phyloP scores from a whole-genome alignment of 2,329 filamentous ascomycete genomes.

The Epichloe uncinata region DNA sequence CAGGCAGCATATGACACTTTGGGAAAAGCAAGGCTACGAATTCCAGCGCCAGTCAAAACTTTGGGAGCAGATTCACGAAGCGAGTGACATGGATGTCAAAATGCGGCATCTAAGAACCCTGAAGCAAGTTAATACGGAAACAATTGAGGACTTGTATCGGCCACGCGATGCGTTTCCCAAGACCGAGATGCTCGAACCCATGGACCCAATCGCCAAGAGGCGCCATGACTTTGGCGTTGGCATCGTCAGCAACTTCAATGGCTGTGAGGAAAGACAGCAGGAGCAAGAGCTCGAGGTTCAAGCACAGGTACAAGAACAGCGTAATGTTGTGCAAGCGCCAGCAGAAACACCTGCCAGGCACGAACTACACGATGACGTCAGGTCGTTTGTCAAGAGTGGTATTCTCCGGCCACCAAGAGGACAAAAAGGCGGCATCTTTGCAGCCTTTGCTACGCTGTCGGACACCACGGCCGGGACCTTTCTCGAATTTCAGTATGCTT shows the following conservation, averaged over 20 bases:
- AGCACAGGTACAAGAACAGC: conserved; percentile 44
- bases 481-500: too few relatives aligned
- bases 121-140: background rate
- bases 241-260: background rate
- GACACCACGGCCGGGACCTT: too few relatives aligned
- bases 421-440: too few relatives aligned
- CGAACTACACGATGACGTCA: too few relatives aligned
- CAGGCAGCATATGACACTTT: conserved; percentile 36
- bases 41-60: conserved; percentile 28
- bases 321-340: conserved; percentile 6
- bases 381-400: too few relatives aligned
- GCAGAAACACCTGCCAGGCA: background rate
- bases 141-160: background rate
- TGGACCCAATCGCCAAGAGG: background rate
- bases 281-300: conserved; percentile 45
- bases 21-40: conserved; percentile 45
- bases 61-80: conserved; percentile 15
- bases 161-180: background rate
- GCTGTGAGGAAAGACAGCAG: conserved; percentile 32
- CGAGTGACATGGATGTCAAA: background rate
- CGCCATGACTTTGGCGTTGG: background rate
- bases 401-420: too few relatives aligned
- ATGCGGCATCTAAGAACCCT: background rate
- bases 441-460: too few relatives aligned
- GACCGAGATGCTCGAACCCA: background rate